A percentile compares a stretch with the other conserved stretches of the same genome.
phyloP scores from a whole-genome alignment of 2,329 filamentous ascomycete species.

The Immersiporthe knoxdaviesiana region DNA sequence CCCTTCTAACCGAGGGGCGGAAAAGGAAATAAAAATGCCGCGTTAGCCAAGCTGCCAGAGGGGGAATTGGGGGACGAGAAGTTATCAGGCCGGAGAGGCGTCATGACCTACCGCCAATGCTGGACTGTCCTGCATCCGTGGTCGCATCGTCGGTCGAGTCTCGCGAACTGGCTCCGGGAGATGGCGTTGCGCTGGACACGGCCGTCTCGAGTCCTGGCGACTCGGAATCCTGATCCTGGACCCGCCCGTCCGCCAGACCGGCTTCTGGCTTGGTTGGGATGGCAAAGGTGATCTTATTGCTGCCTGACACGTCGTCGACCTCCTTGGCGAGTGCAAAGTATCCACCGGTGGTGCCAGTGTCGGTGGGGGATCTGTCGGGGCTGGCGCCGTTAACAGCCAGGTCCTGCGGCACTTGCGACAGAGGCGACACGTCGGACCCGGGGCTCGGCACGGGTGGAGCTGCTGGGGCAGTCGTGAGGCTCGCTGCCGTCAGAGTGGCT shows the following conservation, averaged over 20 bases:
- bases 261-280: slow-evolving; percentile 21
- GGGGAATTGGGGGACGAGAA: background rate
- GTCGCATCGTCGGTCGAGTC: slow-evolving; percentile 25
- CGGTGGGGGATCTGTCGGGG: background rate
- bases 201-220: slow-evolving; percentile 20
- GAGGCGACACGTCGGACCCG: slow-evolving; percentile 50
- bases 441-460: slow-evolving; percentile 37
- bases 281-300: slow-evolving; percentile 26
- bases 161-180: slow-evolving; percentile 21
- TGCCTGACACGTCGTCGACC: slow-evolving; percentile 6
- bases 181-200: slow-evolving; percentile 25
- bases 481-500: background rate
- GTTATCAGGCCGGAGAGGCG: slow-evolving; percentile 8
- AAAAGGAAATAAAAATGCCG: slow-evolving; percentile 16
- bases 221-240: background rate
- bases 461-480: slow-evolving; percentile 31
- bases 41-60: slow-evolving; percentile 15
- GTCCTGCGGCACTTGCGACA: slow-evolving; percentile 37
- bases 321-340: slow-evolving; percentile 21
- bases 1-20: slow-evolving; percentile 14
- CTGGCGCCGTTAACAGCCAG: slow-evolving; percentile 33
- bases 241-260: background rate
- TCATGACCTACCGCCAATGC: slow-evolving; percentile 25
- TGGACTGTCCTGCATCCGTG: slow-evolving; percentile 18
- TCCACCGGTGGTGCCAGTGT: slow-evolving; percentile 11